Evolutionary conservation across 176 grass and related monocot species (phyloP), one percentile per base, ranked within the genome.

Genomic region (Oryza longistaminata): DNA sequence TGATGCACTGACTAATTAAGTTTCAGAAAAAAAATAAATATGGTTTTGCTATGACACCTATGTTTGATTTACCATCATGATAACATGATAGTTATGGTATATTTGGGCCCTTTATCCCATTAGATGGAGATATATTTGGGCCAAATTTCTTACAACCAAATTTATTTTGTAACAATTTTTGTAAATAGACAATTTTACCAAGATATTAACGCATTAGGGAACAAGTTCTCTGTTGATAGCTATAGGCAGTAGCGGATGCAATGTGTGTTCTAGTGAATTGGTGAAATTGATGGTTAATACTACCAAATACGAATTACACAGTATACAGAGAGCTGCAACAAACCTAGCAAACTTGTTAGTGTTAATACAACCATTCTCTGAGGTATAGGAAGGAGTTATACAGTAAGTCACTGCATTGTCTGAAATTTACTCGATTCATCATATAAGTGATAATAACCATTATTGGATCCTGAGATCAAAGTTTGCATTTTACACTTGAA

Each of bases 1-100:
- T 81, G 52, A 82, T 60, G 14, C 13, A 37, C 26, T 82, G 86
- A 82, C 83, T 70, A 17, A 75, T 14, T 70, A 78, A 77, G 33
- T 46, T 86, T 39, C 73, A 72, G 58, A 72, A 85, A 79, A 79
- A 79, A 79, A 31, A 33, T 31, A 31, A 58, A 52, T 16, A 14
- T 78, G 33, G 42, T 76, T 79, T 80, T 8, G 29, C 34, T 73
- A 75, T 1, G 44, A 46, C 19, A 60, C n/a, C 9, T 67, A 84
- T 82, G 16, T 33, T 33, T 35, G 5, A 83, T 12, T 26, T 60
- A 40, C 25, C 26, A 7, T 46, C 74, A 52, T 37, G 69, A 64
- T 25, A 64, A 25, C 81, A 77, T 43, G 70, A 42, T 46, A 80
- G 5, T 26, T 73, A 64, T 14, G 19, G 17, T 16, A 72, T n/a